Evolutionary conservation across 2,329 filamentous ascomycete genomes (phyloP), one percentile per base, ranked within the genome.

Genomic region (Ampelomyces quisqualis): DNA sequence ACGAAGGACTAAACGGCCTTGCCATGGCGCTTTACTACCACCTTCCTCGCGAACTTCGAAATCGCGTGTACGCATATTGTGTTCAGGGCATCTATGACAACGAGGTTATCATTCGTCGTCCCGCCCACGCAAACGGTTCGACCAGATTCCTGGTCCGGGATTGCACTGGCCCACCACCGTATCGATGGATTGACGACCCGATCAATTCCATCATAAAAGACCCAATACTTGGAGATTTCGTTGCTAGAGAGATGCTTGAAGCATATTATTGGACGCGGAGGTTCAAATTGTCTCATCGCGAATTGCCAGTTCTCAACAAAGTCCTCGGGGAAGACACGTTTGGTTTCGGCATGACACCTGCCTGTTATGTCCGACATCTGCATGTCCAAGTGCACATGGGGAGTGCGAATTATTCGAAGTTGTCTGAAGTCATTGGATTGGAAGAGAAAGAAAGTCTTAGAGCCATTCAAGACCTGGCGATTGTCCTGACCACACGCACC

Each of bases 21-120:
- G 38, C 37, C 17, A 27, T 30, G 8, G 28, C 28, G 4, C 31
- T 51, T 15, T 48, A 51, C 18, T 36, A 32, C 8, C 28, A 23
- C 28, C 34, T 58, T n/a, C 53, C 55, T 21, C 50, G 51, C 34
- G 55, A 58, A 26, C 43, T 58, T 22, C 55, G 55, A 18, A 45
- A 56, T 20, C 40, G 45, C 17, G 43, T 58, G 38, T 50, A 55
- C 26, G 34, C 42, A 3, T 56, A 46, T 22, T 56, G 48, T 11
- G 43, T 55, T 6, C 43, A 56, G 30, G 47, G 55, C 8, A 13
- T 28, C 3, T 46, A 47, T 10, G 55, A 58, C 33, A 47, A 56
- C 15, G 53, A 58, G 20, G 53, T 58, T 10, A 45, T 58, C 7
- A 42, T 58, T 11, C 47, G 55, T 7, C 45, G 38, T n/a, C 23